Evolutionary conservation across 2,329 filamentous ascomycete species (phyloP).

Genomic region (Trichoderma afroharzianum): DNA sequence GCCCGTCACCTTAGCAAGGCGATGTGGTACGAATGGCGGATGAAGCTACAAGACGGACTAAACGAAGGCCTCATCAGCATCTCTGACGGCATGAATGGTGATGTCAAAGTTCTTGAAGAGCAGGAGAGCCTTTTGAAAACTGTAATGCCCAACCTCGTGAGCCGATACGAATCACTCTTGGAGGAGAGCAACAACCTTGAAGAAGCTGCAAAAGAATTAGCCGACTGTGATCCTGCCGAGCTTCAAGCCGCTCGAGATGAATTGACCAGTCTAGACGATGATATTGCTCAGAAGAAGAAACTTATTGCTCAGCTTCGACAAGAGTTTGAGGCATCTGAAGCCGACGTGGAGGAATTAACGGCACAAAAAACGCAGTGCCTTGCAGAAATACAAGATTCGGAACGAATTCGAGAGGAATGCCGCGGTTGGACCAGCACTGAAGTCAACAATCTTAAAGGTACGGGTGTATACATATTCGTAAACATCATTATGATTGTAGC

Average conservation of each 20-base stretch:
- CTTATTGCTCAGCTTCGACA: constrained; percentile 63
- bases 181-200: constrained; percentile 65
- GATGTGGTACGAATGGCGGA: constrained; percentile 98
- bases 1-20: constrained; percentile 87
- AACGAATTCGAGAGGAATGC: constrained; percentile 80
- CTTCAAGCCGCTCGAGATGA: constrained; percentile 69
- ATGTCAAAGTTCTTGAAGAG: constrained; percentile 63
- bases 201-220: constrained; percentile 68
- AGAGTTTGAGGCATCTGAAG: constrained; percentile 65
- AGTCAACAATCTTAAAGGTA: constrained; percentile 75
- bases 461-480: not conserved
- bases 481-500: not conserved
- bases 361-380: constrained; percentile 66
- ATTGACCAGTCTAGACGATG: constrained; percentile 60
- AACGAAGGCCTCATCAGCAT: constrained; percentile 77
- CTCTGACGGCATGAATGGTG: constrained; percentile 69
- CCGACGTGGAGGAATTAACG: constrained; percentile 57
- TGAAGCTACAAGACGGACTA: constrained; percentile 77
- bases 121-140: constrained; percentile 66
- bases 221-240: constrained; percentile 76
- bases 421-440: constrained; percentile 84
- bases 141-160: constrained; percentile 61
- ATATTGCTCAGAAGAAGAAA: constrained; percentile 66
- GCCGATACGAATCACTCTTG: constrained; percentile 59
- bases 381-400: constrained; percentile 75